Conservation (phyloP, 176 grass and related monocot species). For the Zea mays region Zm-B73-REFERENCE-NAM-5.0 NC_050100.1:220486501-220487000, state of each 20-base stretch:
- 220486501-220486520: background rate
- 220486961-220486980: background rate
- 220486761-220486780: background rate
- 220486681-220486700: background rate
- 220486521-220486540: background rate
- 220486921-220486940: background rate
- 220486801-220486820: background rate
- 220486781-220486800: background rate
- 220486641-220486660: background rate
- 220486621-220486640: background rate
- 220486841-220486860: background rate
- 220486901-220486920: background rate
- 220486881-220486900: background rate
- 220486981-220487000: background rate
- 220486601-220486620: background rate
- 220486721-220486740: background rate
- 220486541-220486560: background rate
- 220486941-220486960: background rate
- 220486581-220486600: background rate
- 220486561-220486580: background rate
- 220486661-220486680: background rate
- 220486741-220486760: conserved; percentile 1
- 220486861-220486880: background rate
- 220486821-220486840: background rate
- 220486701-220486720: background rate